These are phyloP conservation scores for Starmerella etchellsii DNA, from an alignment of 805 yeast species.

Conservation along the genomic window DNA sequence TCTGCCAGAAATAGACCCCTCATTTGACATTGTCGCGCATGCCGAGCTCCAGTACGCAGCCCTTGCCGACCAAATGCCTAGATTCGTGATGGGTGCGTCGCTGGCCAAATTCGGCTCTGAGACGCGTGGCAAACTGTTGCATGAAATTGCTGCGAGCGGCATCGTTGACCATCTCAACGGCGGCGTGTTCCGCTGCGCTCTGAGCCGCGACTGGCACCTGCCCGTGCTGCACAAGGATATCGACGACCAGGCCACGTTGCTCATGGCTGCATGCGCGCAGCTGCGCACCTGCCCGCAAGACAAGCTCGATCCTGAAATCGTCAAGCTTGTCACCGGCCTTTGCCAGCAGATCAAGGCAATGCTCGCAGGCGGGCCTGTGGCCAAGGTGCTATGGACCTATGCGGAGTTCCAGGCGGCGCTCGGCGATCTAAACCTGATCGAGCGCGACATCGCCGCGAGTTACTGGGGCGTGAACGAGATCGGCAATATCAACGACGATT, in stretches of 20 bases:
- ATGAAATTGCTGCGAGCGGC: slow-evolving; percentile 27
- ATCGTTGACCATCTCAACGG: slow-evolving; percentile 30
- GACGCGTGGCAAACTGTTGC: slow-evolving; percentile 23
- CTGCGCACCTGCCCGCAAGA: slow-evolving; percentile 3
- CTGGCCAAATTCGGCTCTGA: slow-evolving; percentile 14
- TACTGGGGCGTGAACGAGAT: slow-evolving; percentile 27
- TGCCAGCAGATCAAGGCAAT: slow-evolving; percentile 5
- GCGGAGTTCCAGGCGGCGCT: slow-evolving; percentile 26
- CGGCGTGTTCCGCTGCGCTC: slow-evolving; percentile 30
- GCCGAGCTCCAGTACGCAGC: slow-evolving; percentile 8
- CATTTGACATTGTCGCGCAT: slow-evolving; percentile 3
- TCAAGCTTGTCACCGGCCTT: slow-evolving; percentile 16
- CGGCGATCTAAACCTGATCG: slow-evolving; percentile 18
- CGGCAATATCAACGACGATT: slow-evolving; percentile 27
- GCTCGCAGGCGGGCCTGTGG: neutral
- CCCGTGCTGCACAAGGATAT: slow-evolving; percentile 33
- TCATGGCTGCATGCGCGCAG: slow-evolving; percentile 24
- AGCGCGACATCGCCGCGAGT: slow-evolving; percentile 27
- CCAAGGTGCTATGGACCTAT: slow-evolving; percentile 27
- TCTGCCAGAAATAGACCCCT: neutral
- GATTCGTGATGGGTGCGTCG: slow-evolving; percentile 25
- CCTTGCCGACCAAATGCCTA: slow-evolving; percentile 23
- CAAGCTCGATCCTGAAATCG: slow-evolving; percentile 1
- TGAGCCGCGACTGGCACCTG: slow-evolving; percentile 30
- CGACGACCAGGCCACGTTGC: slow-evolving; percentile 28